These are phyloP conservation scores for Erigeron philadelphicus DNA, from an alignment of 140 eudicot genomes.

Conservation along the genomic window DNA sequence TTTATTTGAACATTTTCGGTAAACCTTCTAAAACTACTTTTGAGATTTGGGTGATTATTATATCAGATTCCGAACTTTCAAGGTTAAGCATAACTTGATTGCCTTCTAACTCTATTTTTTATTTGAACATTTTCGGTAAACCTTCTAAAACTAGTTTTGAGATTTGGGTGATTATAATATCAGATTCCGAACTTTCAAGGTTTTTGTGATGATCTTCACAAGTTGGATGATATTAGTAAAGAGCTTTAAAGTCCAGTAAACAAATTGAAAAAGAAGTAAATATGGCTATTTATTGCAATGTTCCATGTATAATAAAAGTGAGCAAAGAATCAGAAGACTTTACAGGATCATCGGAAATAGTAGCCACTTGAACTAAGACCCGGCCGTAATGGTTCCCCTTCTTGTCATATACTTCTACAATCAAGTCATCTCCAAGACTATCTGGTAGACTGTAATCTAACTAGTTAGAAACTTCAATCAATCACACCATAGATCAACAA, in stretches of 20 bases:
- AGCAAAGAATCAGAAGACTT: conserved; percentile 1
- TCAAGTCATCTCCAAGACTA: conserved; percentile 65
- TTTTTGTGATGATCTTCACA: not conserved
- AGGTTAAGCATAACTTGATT: too few relatives aligned
- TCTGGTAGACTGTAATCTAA: conserved; percentile 70
- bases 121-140: too few relatives aligned
- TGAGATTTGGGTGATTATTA: too few relatives aligned
- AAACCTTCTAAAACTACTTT: too few relatives aligned
- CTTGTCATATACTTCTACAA: conserved; percentile 58
- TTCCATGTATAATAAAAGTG: not conserved
- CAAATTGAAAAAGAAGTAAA: not conserved
- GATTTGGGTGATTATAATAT: too few relatives aligned
- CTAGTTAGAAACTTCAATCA: conserved; percentile 27
- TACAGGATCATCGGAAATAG: conserved; percentile 75
- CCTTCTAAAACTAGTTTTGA: too few relatives aligned
- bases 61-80: not conserved
- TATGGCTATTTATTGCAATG: conserved; percentile 20
- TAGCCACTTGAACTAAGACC: conserved; percentile 67
- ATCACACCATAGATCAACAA: not conserved
- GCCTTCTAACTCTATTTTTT: too few relatives aligned
- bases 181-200: not conserved
- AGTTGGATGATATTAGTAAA: not conserved
- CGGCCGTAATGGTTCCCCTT: conserved; percentile 65
- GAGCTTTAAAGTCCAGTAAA: conserved; percentile 2
- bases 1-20: too few relatives aligned